Conservation (phyloP, 2,329 filamentous ascomycete genomes). For the Gaeumannomyces sp. region DNA sequence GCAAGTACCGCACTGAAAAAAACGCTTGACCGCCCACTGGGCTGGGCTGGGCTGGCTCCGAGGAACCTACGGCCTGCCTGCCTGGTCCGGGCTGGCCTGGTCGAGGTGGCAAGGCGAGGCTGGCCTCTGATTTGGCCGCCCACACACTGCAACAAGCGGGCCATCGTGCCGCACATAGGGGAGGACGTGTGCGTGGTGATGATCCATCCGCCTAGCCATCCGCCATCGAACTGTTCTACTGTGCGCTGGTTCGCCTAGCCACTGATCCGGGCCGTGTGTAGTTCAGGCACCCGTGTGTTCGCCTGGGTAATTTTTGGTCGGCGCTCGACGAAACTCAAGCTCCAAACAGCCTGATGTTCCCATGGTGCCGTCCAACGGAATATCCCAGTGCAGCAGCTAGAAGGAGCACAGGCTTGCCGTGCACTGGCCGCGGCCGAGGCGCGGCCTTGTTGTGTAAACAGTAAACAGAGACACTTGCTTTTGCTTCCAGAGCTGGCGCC, state of each 20-base stretch:
- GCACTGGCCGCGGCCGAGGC: background rate
- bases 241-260: background rate
- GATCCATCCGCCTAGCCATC: background rate
- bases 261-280: background rate
- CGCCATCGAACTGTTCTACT: background rate
- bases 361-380: background rate
- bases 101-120: constrained; percentile 1
- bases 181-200: background rate
- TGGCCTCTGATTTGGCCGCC: background rate
- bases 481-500: background rate
- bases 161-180: background rate
- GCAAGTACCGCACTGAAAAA: background rate
- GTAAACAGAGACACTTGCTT: background rate
- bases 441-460: background rate
- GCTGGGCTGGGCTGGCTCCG: background rate
- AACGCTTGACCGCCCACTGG: background rate
- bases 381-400: background rate
- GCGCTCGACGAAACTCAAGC: background rate
- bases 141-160: background rate
- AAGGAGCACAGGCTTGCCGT: background rate
- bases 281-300: no score
- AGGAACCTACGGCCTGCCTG: background rate
- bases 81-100: background rate
- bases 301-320: background rate
- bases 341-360: background rate